A percentile compares a stretch with the other conserved stretches of the same genome.
Conservation (phyloP, 2,329 filamentous ascomycete species). For the Microdochium nivale region DNA sequence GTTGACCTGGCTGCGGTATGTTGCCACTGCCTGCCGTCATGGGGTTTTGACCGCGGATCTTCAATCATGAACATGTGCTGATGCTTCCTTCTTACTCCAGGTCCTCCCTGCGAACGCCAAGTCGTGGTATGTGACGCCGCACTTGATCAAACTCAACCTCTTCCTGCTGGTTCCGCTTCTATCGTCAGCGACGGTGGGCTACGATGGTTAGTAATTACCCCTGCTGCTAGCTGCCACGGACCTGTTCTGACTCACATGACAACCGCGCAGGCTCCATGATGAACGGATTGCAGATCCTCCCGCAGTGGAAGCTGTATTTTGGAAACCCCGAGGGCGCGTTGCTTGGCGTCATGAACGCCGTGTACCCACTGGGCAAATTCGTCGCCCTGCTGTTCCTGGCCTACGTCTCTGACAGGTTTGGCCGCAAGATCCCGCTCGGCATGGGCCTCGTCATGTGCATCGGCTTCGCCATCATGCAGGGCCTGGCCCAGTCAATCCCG, state of each 20-base stretch:
- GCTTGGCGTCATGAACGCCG: constrained; percentile 27
- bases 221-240: background rate
- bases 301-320: constrained; percentile 32
- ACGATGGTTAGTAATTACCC: constrained; percentile 23
- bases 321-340: constrained; percentile 23
- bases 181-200: constrained; percentile 27
- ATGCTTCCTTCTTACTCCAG: background rate
- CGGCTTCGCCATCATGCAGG: constrained; percentile 17
- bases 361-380: constrained; percentile 29
- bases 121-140: constrained; percentile 32
- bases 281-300: constrained; percentile 34
- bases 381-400: constrained; percentile 25
- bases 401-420: constrained; percentile 25
- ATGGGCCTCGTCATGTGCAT: constrained; percentile 19
- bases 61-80: background rate
- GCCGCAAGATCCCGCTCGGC: constrained; percentile 25
- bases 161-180: constrained; percentile 32
- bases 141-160: constrained; percentile 34
- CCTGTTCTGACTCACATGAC: background rate
- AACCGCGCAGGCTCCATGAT: constrained; percentile 22
- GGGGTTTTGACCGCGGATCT: too few species aligned
- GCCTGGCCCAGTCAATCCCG: constrained; percentile 8
- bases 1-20: background rate
- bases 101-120: constrained; percentile 28
- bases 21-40: too few species aligned